These are phyloP conservation scores for Solanum lignicaule DNA, from an alignment of 257 asterid genomes.

Conservation along the genomic window DNA sequence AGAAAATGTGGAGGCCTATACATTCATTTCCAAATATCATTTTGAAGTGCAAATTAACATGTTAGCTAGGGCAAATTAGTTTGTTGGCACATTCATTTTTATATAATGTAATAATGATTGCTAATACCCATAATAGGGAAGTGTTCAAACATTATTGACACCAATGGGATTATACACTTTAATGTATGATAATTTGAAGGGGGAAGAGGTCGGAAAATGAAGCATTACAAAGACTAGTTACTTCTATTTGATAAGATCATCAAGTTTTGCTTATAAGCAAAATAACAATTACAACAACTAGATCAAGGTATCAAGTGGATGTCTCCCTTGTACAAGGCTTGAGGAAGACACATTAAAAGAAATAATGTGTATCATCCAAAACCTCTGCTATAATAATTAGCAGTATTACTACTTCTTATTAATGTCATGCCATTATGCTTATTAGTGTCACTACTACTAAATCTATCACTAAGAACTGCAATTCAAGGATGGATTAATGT, in stretches of 20 bases:
- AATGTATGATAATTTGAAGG: background rate
- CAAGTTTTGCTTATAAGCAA: background rate
- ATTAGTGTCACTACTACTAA: background rate
- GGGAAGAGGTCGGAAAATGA: background rate
- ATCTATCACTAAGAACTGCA: background rate
- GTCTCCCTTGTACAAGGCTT: background rate
- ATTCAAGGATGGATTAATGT: background rate
- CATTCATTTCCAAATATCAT: background rate
- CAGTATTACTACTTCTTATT: background rate
- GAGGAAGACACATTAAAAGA: background rate
- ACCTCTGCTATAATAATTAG: background rate
- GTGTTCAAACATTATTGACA: background rate
- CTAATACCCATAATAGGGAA: background rate
- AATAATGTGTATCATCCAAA: background rate
- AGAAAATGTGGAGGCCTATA: background rate
- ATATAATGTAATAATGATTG: background rate
- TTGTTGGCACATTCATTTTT: background rate
- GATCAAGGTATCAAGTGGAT: background rate
- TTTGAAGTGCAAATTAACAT: background rate
- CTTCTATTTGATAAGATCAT: background rate
- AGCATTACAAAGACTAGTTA: background rate
- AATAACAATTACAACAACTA: background rate
- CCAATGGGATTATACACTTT: background rate
- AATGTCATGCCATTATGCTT: background rate
- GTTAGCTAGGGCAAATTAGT: background rate